A percentile compares a stretch with the other conserved stretches of the same genome.
These are phyloP conservation scores for Trebouxia gelatinosa DNA, from an alignment of 163 green algal species.

Conservation along the genomic window DNA sequence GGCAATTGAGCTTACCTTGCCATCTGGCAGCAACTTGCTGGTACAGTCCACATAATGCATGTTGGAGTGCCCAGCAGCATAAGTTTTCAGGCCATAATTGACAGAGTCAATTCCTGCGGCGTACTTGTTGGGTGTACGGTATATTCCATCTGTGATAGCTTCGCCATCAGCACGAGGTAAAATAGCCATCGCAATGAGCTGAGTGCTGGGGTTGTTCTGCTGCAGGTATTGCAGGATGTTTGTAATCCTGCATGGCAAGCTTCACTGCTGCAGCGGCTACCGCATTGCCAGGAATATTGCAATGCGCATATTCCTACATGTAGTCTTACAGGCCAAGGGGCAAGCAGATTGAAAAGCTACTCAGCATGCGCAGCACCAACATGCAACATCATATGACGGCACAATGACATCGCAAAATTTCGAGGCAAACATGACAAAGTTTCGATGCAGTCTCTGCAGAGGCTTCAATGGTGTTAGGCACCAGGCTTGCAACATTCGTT, in stretches of 20 bases:
- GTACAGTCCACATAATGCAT: not conserved
- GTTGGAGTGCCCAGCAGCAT: not conserved
- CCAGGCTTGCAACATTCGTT: too few species aligned
- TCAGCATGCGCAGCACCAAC: too few species aligned
- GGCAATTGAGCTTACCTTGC: not conserved
- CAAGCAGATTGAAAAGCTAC: too few species aligned
- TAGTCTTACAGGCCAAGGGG: too few species aligned
- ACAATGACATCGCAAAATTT: too few species aligned
- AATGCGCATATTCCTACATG: too few species aligned
- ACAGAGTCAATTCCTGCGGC: not conserved
- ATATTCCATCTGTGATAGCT: not conserved
- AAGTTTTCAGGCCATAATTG: not conserved
- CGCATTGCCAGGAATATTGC: too few species aligned
- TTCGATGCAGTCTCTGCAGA: too few species aligned
- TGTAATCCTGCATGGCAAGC: conserved; percentile 13
- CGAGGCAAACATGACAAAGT: too few species aligned
- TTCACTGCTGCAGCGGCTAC: too few species aligned
- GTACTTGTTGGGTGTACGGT: conserved; percentile 4
- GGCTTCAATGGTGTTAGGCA: too few species aligned
- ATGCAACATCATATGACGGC: too few species aligned
- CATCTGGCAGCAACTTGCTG: not conserved
- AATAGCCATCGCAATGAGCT: not conserved
- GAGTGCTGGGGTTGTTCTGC: not conserved
- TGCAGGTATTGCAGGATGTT: not conserved
- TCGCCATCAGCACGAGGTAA: conserved; percentile 4